A percentile compares a stretch with the other conserved stretches of the same genome.
Conservation (phyloP, 371 early-diverging fungal species). For the Syncephalastrum monosporum region DNA sequence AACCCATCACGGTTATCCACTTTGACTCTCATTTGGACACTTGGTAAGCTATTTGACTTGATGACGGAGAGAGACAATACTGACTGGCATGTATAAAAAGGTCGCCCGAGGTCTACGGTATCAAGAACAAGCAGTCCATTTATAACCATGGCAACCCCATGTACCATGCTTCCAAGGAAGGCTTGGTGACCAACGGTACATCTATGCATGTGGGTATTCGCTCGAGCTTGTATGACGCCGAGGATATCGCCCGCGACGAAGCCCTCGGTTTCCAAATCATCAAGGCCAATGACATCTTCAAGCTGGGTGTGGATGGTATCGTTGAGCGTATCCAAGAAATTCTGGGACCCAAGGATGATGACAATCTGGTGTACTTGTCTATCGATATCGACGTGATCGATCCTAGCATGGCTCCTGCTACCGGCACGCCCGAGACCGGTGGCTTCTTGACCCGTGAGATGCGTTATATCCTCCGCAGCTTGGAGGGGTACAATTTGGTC, state of each 20-base stretch:
- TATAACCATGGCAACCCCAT: slow-evolving; percentile 46
- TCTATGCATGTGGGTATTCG: slow-evolving; percentile 56
- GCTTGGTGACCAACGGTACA: slow-evolving; percentile 44
- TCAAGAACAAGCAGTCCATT: slow-evolving; percentile 31
- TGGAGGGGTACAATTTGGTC: slow-evolving; percentile 41
- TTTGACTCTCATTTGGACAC: slow-evolving; percentile 56
- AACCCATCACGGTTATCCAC: slow-evolving; percentile 48
- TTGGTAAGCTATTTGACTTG: slow-evolving; percentile 16
- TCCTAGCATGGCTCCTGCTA: slow-evolving; percentile 53
- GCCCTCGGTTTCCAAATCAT: slow-evolving; percentile 45
- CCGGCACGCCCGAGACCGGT: slow-evolving; percentile 56
- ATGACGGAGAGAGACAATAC: not conserved
- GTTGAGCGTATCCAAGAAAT: slow-evolving; percentile 40
- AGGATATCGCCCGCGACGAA: slow-evolving; percentile 39
- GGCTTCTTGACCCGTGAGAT: slow-evolving; percentile 51
- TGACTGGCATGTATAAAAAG: not conserved
- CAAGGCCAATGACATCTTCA: slow-evolving; percentile 50
- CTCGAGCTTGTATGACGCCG: slow-evolving; percentile 34
- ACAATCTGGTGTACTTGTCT: slow-evolving; percentile 42
- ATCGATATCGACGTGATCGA: slow-evolving; percentile 56
- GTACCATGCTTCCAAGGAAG: slow-evolving; percentile 53
- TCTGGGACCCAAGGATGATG: slow-evolving; percentile 29
- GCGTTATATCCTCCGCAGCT: slow-evolving; percentile 43
- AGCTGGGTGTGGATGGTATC: slow-evolving; percentile 47
- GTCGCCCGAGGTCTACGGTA: slow-evolving; percentile 42